A percentile compares a stretch with the other conserved stretches of the same genome.
phyloP scores from a whole-genome alignment of 2,329 filamentous ascomycete species.

The Pleoardoris graminearum region DNA sequence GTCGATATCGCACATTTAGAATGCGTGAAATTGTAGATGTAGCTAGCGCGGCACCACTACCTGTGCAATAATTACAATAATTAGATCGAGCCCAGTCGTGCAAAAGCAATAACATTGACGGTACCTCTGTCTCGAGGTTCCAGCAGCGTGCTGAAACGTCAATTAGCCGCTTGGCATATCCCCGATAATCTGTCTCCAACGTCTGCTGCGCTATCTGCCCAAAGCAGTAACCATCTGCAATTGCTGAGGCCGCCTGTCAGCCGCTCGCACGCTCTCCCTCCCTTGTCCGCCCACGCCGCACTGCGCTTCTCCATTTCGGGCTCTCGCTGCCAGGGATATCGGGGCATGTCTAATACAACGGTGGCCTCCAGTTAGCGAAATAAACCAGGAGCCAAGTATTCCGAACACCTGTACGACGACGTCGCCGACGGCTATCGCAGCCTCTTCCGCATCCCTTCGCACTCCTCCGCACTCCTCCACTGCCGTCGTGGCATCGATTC shows the following conservation, averaged over 20 bases:
- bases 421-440: constrained; percentile 17
- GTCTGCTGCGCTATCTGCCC: constrained; percentile 1
- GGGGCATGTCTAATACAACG: constrained; percentile 32
- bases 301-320: constrained; percentile 20
- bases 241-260: constrained; percentile 17
- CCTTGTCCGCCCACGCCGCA: constrained; percentile 24
- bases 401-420: constrained; percentile 25
- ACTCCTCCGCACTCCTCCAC: constrained; percentile 9
- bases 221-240: neutral
- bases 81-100: neutral
- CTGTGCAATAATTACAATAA: too few species aligned
- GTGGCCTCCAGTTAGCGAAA: constrained; percentile 34
- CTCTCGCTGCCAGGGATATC: constrained; percentile 28
- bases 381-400: constrained; percentile 36
- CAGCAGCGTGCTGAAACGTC: constrained; percentile 28
- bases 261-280: constrained; percentile 13
- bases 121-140: neutral
- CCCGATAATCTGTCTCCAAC: constrained; percentile 12
- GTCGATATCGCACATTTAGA: neutral
- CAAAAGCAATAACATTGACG: neutral
- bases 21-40: neutral
- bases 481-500: constrained; percentile 22
- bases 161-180: constrained; percentile 29
- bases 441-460: constrained; percentile 10
- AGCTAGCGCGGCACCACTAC: neutral